Percentiles rank a stretch among this genome's conserved stretches.
Conservation (phyloP, 2,329 filamentous ascomycete genomes). For the Calonectria honghensis region DNA sequence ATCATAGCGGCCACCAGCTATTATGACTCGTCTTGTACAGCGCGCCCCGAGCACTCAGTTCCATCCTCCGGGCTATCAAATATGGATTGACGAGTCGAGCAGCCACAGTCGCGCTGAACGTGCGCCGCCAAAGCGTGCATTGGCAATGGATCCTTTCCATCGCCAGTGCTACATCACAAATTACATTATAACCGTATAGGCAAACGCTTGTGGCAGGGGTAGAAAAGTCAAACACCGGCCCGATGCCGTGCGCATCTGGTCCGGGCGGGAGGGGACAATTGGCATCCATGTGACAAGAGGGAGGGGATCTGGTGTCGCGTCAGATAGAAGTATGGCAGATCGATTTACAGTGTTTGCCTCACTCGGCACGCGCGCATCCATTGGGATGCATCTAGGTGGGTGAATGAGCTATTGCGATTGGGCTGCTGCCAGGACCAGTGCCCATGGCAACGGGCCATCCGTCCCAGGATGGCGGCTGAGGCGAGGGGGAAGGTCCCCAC, state of each 20-base stretch:
- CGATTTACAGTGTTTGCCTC: slow-evolving; percentile 17
- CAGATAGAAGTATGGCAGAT: slow-evolving; percentile 2
- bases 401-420: slow-evolving; percentile 6
- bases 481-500: slow-evolving; percentile 10
- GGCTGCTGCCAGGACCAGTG: slow-evolving; percentile 9
- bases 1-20: slow-evolving; percentile 10
- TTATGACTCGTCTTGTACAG: slow-evolving; percentile 19
- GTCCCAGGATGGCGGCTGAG: slow-evolving; percentile 16
- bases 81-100: background rate
- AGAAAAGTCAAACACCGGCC: slow-evolving; percentile 17
- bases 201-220: background rate
- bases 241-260: slow-evolving; percentile 3
- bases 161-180: slow-evolving; percentile 23
- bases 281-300: background rate
- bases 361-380: slow-evolving; percentile 10
- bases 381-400: slow-evolving; percentile 9
- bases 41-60: background rate
- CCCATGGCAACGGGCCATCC: slow-evolving; percentile 34
- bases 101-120: slow-evolving; percentile 17
- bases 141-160: slow-evolving; percentile 24
- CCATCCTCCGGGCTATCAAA: background rate
- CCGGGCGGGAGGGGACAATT: slow-evolving; percentile 3
- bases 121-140: slow-evolving; percentile 16
- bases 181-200: slow-evolving; percentile 12
- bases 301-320: slow-evolving; percentile 5